Evolutionary conservation across 164 flowering plant species (phyloP).

Genomic region (Berberis thunbergii): DNA sequence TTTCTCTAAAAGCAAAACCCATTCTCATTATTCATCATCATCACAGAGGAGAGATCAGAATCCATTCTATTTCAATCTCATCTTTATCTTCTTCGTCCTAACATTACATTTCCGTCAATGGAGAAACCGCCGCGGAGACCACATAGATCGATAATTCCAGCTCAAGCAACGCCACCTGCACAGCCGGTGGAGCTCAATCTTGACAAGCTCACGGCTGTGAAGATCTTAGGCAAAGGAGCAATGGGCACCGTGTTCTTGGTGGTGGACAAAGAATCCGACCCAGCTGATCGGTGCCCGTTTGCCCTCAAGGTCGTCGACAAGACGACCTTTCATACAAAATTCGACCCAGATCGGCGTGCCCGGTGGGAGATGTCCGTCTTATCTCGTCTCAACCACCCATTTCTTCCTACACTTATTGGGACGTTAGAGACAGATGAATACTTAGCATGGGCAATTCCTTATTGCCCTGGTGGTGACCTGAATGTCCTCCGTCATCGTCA

Average conservation of each 20-base stretch:
- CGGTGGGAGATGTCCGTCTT: conserved; percentile 76
- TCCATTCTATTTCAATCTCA: no score
- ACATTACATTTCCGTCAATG: no score
- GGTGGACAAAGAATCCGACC: conserved; percentile 28
- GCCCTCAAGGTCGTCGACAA: conserved; percentile 86
- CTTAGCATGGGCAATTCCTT: conserved; percentile 82
- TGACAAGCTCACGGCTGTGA: conserved; percentile 40
- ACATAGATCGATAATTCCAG: no score
- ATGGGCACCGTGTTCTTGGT: conserved; percentile 90
- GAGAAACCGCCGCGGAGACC: no score
- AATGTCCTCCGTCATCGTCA: conserved; percentile 61
- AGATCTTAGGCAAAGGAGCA: conserved; percentile 81
- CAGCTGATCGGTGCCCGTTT: conserved; percentile 36
- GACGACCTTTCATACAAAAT: conserved; percentile 30
- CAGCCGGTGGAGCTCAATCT: conserved; percentile 27
- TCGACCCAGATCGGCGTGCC: conserved; percentile 77
- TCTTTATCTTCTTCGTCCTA: no score
- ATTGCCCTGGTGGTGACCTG: conserved; percentile 86
- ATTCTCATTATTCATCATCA: no score
- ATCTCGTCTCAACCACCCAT: conserved; percentile 50
- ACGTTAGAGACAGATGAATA: conserved; percentile 39
- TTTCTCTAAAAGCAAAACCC: no score
- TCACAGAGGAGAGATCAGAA: no score
- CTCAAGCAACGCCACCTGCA: no score
- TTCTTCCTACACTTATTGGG: conserved; percentile 64